A percentile compares a stretch with the other conserved stretches of the same genome.
Conservation (phyloP, 352 stramenopile genomes). For the Thalassiosira delicatula region DNA sequence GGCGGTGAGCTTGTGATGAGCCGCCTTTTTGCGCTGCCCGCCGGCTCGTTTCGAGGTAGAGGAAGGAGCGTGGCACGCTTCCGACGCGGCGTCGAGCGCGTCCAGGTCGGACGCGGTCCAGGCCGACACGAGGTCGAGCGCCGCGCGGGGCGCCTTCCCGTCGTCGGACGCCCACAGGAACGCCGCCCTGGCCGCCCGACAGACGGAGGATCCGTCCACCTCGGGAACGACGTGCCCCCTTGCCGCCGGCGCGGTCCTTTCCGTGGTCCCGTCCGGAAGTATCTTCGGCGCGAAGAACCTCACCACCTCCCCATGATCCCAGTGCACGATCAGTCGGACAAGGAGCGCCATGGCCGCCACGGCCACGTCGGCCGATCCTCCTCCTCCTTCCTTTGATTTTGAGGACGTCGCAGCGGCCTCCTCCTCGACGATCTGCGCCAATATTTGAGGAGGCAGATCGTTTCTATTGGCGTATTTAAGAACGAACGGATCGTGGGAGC, state of each 20-base stretch:
- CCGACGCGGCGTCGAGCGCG: slow-evolving; percentile 59
- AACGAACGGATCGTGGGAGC: slow-evolving; percentile 56
- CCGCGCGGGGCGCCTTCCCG: slow-evolving; percentile 38
- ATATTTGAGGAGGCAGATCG: slow-evolving; percentile 13
- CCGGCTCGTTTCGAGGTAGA: slow-evolving; percentile 18
- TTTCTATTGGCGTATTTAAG: slow-evolving; percentile 35
- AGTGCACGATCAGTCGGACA: slow-evolving; percentile 72
- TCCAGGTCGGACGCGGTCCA: slow-evolving; percentile 76
- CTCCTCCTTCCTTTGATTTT: background rate
- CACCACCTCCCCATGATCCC: slow-evolving; percentile 61
- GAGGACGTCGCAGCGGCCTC: slow-evolving; percentile 18
- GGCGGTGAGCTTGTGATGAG: slow-evolving; percentile 22
- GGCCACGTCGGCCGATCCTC: slow-evolving; percentile 47
- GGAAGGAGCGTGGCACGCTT: slow-evolving; percentile 42
- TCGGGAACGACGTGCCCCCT: slow-evolving; percentile 8
- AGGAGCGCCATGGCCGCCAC: slow-evolving; percentile 67
- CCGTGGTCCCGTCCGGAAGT: slow-evolving; percentile 37
- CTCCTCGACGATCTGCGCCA: slow-evolving; percentile 54
- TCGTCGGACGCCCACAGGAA: slow-evolving; percentile 31
- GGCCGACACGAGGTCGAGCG: slow-evolving; percentile 73
- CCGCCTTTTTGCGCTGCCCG: slow-evolving; percentile 32
- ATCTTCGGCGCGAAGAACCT: slow-evolving; percentile 47
- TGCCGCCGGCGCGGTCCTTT: background rate
- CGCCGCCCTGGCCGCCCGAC: slow-evolving; percentile 47
- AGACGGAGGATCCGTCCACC: slow-evolving; percentile 51